Conservation (phyloP, 148 eudicot genomes). For the Fagopyrum homotropicum region DNA sequence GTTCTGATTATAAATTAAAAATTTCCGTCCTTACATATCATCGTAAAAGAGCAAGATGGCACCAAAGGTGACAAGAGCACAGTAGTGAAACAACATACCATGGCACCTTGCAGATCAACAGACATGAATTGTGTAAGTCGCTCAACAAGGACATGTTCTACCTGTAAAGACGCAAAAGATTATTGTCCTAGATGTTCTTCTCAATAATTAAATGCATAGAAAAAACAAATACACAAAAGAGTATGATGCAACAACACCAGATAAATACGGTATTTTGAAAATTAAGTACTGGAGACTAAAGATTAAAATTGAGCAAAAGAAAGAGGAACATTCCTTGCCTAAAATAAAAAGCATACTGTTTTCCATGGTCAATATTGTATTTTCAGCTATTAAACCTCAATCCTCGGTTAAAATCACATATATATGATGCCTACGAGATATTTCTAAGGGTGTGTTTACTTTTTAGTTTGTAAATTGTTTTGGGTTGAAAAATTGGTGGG, state of each 20-base stretch:
- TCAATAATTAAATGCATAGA: constrained; percentile 1
- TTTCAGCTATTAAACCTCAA: not conserved
- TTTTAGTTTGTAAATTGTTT: not conserved
- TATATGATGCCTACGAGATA: not conserved
- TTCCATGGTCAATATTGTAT: not conserved
- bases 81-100: constrained; percentile 38
- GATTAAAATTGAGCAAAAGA: not conserved
- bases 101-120: constrained; percentile 81
- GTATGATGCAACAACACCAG: not conserved
- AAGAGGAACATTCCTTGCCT: not conserved
- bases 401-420: not conserved
- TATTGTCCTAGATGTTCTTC: not conserved
- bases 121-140: constrained; percentile 76
- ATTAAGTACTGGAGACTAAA: not conserved
- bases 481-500: no score
- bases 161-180: constrained; percentile 35
- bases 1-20: not conserved
- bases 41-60: not conserved
- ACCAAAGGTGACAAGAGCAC: not conserved
- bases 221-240: not conserved
- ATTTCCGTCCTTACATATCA: not conserved
- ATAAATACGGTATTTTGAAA: not conserved
- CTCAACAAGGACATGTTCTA: constrained; percentile 91
- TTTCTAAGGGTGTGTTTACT: not conserved
- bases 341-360: not conserved